Percentiles rank a stretch among this genome's conserved stretches.
These are phyloP conservation scores for Eimeria maxima DNA, from an alignment of 169 alveolate genomes.

Conservation along the genomic window DNA sequence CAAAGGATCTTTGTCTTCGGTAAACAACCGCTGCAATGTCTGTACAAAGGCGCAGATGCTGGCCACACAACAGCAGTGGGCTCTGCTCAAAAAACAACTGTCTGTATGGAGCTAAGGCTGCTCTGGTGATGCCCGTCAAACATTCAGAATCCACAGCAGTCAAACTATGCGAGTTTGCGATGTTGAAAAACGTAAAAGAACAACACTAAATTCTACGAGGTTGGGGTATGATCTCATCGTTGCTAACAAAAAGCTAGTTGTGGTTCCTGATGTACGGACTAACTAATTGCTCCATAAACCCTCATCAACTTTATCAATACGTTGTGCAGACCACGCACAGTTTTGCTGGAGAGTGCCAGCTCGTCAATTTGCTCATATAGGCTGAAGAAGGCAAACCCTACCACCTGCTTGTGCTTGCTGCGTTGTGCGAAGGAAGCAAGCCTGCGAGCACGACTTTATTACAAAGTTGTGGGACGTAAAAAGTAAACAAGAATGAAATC, in stretches of 20 bases:
- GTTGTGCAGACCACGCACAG: background rate
- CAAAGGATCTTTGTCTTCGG: background rate
- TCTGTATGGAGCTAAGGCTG: too few relatives aligned
- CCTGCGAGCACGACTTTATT: background rate
- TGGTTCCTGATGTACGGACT: background rate
- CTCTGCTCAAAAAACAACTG: too few relatives aligned
- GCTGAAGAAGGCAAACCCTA: background rate
- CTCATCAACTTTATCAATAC: background rate
- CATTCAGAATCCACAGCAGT: background rate
- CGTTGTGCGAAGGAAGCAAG: background rate
- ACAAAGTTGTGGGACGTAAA: background rate
- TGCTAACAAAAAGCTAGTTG: background rate
- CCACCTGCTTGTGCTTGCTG: background rate
- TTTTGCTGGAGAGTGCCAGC: background rate
- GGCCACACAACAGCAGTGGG: too few relatives aligned
- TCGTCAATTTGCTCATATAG: background rate
- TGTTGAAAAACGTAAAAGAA: background rate
- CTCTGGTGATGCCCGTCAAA: background rate
- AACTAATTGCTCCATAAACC: background rate
- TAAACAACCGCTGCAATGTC: background rate
- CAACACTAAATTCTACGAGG: background rate
- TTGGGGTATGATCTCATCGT: background rate
- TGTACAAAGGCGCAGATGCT: background rate
- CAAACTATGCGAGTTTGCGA: background rate
- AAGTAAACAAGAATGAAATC: background rate